Evolutionary conservation across 1,284 basidiomycete genomes (phyloP).

Genomic region (Coniophora puteana): DNA sequence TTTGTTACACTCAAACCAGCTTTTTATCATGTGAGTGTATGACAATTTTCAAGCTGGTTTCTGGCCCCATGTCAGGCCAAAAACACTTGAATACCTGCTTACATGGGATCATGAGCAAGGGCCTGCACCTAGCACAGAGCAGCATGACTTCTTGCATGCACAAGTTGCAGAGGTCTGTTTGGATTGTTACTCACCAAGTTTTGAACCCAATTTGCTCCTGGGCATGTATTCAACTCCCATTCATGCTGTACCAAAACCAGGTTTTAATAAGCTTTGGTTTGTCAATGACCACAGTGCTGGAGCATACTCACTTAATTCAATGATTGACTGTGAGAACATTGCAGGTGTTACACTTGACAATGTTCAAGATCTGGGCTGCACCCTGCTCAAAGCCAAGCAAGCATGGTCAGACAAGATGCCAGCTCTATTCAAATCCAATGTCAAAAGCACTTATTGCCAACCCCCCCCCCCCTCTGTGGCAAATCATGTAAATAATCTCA

Average conservation of each 20-base stretch:
- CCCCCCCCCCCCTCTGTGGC: too few relatives aligned
- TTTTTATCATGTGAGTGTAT: too few relatives aligned
- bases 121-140: background rate
- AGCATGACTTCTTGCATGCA: conserved; percentile 11
- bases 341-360: conserved; percentile 13
- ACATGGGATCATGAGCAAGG: too few relatives aligned
- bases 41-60: too few relatives aligned
- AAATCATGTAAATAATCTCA: too few relatives aligned
- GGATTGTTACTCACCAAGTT: conserved; percentile 28
- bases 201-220: conserved; percentile 28
- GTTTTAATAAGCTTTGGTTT: conserved; percentile 26
- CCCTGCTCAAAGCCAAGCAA: too few relatives aligned
- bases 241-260: conserved; percentile 29
- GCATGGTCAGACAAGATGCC: too few relatives aligned
- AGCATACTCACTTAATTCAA: conserved; percentile 25
- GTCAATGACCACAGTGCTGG: conserved; percentile 32
- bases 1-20: too few relatives aligned
- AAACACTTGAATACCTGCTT: too few relatives aligned
- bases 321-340: conserved; percentile 20
- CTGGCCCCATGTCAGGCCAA: too few relatives aligned
- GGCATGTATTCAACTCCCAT: conserved; percentile 36
- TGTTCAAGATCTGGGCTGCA: conserved; percentile 10
- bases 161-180: conserved; percentile 24
- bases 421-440: too few relatives aligned
- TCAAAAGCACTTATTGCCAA: too few relatives aligned